Conservation (phyloP, 2,329 filamentous ascomycete species). For the Monilinia aucupariae region DNA sequence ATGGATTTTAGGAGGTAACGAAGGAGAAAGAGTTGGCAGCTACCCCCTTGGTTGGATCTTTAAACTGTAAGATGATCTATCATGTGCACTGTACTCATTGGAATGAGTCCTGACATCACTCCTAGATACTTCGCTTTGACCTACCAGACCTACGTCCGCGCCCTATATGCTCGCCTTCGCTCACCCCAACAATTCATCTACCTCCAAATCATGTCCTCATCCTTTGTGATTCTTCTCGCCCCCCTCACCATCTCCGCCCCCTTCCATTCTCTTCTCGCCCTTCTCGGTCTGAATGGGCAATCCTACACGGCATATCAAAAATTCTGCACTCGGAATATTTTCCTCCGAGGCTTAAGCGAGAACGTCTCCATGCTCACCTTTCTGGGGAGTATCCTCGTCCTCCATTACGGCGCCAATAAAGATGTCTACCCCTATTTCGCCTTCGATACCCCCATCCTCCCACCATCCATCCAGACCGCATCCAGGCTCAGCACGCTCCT, state of each 20-base stretch:
- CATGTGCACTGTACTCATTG: neutral
- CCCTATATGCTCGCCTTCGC: conserved; percentile 61
- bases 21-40: conserved; percentile 62
- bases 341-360: conserved; percentile 61
- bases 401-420: conserved; percentile 63
- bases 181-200: conserved; percentile 60
- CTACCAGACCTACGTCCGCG: conserved; percentile 66
- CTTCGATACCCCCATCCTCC: conserved; percentile 44
- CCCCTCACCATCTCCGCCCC: conserved; percentile 58
- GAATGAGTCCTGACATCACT: conserved; percentile 14
- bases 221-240: conserved; percentile 56
- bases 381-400: conserved; percentile 57
- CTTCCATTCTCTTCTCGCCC: conserved; percentile 50
- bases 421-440: conserved; percentile 66
- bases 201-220: conserved; percentile 59
- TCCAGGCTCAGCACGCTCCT: conserved; percentile 6
- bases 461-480: conserved; percentile 7
- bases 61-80: conserved; percentile 49
- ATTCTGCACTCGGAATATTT: conserved; percentile 60
- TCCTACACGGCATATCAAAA: conserved; percentile 61
- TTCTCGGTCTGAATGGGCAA: conserved; percentile 52
- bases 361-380: conserved; percentile 66
- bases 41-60: conserved; percentile 68
- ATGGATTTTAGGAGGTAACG: conserved; percentile 60
- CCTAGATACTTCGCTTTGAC: conserved; percentile 57